Evolutionary conservation across 2,329 filamentous ascomycete species (phyloP).

Genomic region (Pseudocercospora fuligena): DNA sequence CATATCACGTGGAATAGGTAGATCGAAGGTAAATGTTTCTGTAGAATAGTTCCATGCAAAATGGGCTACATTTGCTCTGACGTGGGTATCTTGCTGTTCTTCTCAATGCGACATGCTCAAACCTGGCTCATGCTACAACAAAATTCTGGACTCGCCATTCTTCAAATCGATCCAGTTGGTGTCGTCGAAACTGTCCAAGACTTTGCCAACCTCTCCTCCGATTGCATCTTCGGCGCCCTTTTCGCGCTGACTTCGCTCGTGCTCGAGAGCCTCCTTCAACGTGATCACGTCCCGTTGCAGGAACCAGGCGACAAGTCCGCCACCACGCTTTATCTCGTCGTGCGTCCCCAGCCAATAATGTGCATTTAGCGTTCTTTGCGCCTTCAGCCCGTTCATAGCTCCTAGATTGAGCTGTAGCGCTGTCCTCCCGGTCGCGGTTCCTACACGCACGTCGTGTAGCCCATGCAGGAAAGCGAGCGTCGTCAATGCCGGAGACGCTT

Average conservation of each 20-base stretch:
- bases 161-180: conserved; percentile 57
- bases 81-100: background rate
- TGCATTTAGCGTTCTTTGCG: conserved; percentile 57
- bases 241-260: conserved; percentile 45
- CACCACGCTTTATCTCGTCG: conserved; percentile 66
- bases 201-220: conserved; percentile 38
- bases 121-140: conserved; percentile 44
- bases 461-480: conserved; percentile 67
- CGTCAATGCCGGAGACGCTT: conserved; percentile 53
- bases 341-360: conserved; percentile 70
- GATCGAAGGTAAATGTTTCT: background rate
- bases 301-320: conserved; percentile 60
- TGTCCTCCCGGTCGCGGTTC: conserved; percentile 32
- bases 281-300: conserved; percentile 50
- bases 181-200: conserved; percentile 46
- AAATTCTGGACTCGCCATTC: conserved; percentile 61
- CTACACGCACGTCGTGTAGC: conserved; percentile 64
- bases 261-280: conserved; percentile 54
- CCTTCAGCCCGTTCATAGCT: conserved; percentile 64
- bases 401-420: conserved; percentile 67
- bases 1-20: background rate
- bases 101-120: background rate
- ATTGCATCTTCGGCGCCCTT: conserved; percentile 45
- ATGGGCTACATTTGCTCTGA: background rate
- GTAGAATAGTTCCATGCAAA: background rate